phyloP scores from a whole-genome alignment of 306 rosid genomes.

The Potentilla sterilis region DNA sequence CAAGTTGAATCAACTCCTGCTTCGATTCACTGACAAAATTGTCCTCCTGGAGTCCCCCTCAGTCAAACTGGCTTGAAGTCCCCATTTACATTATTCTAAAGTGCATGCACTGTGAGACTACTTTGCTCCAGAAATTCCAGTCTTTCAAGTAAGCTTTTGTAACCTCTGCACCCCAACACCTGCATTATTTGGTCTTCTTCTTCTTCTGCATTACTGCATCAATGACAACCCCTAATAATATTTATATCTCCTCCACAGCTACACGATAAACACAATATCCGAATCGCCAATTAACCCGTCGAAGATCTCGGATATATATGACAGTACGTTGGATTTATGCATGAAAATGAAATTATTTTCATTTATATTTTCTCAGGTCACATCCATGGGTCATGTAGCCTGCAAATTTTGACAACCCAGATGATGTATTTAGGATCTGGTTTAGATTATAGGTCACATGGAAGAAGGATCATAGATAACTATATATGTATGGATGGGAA shows the following conservation, averaged over 20 bases:
- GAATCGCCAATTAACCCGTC: neutral
- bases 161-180: constrained; percentile 26
- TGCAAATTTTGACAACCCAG: constrained; percentile 28
- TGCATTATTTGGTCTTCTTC: constrained; percentile 24
- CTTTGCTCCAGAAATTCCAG: constrained; percentile 11
- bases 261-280: neutral
- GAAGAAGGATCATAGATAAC: constrained; percentile 30
- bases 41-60: neutral
- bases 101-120: constrained; percentile 1
- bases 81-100: constrained; percentile 17
- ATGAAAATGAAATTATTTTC: neutral
- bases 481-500: no score
- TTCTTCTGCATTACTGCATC: neutral
- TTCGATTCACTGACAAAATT: constrained; percentile 36
- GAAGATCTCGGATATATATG: neutral
- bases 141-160: constrained; percentile 25
- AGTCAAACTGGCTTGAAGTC: constrained; percentile 25
- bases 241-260: neutral
- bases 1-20: neutral
- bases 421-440: constrained; percentile 12
- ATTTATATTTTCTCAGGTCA: neutral
- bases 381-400: constrained; percentile 13
- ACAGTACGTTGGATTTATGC: neutral
- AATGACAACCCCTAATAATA: neutral
- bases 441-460: constrained; percentile 28